phyloP scores from a whole-genome alignment of 2,329 filamentous ascomycete species.

The Verticillium nonalfalfae region DNA sequence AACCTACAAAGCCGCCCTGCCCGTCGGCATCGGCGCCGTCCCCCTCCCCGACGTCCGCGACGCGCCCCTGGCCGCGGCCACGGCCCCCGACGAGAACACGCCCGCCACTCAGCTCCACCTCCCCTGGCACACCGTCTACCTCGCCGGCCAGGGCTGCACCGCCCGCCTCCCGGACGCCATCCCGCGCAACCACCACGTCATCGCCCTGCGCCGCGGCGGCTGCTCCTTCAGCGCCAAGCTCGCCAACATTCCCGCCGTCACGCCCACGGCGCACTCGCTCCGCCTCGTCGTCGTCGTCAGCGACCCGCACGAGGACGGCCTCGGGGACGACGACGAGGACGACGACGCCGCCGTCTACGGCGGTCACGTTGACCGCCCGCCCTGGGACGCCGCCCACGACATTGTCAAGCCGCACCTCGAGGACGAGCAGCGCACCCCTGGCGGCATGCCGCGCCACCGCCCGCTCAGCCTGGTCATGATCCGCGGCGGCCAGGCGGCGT shows the following conservation, averaged over 20 bases:
- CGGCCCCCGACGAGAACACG: constrained; percentile 7
- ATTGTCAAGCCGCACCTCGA: constrained; percentile 65
- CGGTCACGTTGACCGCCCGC: constrained; percentile 8
- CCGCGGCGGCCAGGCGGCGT: constrained; percentile 57
- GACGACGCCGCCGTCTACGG: constrained; percentile 20
- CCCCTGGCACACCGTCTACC: constrained; percentile 64
- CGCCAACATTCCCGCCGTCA: constrained; percentile 73
- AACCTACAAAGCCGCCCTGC: constrained; percentile 47
- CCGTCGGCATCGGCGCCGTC: constrained; percentile 53
- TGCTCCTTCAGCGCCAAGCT: constrained; percentile 84
- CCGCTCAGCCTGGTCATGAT: constrained; percentile 82
- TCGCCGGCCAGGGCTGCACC: constrained; percentile 64
- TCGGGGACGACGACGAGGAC: constrained; percentile 18
- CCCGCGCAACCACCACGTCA: constrained; percentile 60
- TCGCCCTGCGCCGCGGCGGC: constrained; percentile 74
- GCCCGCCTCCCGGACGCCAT: constrained; percentile 45
- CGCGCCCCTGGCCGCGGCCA: constrained; percentile 33
- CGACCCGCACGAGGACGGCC: constrained; percentile 31
- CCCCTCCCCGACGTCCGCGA: constrained; percentile 62
- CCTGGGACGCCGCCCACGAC: constrained; percentile 16
- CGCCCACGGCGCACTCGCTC: constrained; percentile 53
- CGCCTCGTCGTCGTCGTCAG: constrained; percentile 76
- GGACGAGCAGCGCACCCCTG: constrained; percentile 62
- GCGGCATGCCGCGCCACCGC: constrained; percentile 61
- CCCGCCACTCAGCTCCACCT: constrained; percentile 34